Evolutionary conservation across 495 filamentous ascomycete species (phyloP).

Genomic region (Recurvomyces mirabilis): DNA sequence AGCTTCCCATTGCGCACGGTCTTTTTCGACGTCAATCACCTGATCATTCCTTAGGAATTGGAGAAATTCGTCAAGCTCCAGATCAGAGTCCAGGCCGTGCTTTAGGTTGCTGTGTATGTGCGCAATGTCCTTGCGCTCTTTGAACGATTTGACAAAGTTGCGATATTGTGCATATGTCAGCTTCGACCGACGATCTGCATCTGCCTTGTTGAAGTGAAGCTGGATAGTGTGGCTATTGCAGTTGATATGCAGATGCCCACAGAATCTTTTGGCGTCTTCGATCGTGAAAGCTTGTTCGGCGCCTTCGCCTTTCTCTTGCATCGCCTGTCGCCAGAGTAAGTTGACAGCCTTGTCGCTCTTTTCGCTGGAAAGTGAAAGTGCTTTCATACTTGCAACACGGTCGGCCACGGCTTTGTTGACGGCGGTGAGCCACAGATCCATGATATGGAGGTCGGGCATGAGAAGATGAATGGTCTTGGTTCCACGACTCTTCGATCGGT

Average conservation of each 20-base stretch:
- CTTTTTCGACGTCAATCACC: conserved; percentile 57
- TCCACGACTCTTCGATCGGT: conserved; percentile 53
- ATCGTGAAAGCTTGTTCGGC: conserved; percentile 65
- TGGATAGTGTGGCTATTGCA: conserved; percentile 62
- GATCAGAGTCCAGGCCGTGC: conserved; percentile 43
- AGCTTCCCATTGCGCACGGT: conserved; percentile 53
- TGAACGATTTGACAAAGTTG: conserved; percentile 68
- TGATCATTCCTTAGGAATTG: conserved; percentile 64
- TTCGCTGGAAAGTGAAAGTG: conserved; percentile 62
- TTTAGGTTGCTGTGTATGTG: conserved; percentile 50
- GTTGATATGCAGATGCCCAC: conserved; percentile 80
- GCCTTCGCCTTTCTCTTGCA: conserved; percentile 49
- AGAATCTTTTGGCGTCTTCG: conserved; percentile 64
- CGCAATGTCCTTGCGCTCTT: conserved; percentile 69
- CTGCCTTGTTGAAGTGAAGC: conserved; percentile 66
- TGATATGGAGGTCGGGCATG: conserved; percentile 54
- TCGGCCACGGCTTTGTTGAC: conserved; percentile 70
- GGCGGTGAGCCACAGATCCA: conserved; percentile 68
- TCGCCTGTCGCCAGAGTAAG: conserved; percentile 77
- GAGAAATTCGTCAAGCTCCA: conserved; percentile 56
- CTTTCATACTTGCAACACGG: conserved; percentile 78
- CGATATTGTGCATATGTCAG: conserved; percentile 70
- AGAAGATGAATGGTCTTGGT: conserved; percentile 77
- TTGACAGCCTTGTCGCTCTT: conserved; percentile 48
- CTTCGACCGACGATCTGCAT: conserved; percentile 45